These are phyloP conservation scores for Solanum infundibuliforme DNA, from an alignment of 257 asterid species.

Conservation along the genomic window DNA sequence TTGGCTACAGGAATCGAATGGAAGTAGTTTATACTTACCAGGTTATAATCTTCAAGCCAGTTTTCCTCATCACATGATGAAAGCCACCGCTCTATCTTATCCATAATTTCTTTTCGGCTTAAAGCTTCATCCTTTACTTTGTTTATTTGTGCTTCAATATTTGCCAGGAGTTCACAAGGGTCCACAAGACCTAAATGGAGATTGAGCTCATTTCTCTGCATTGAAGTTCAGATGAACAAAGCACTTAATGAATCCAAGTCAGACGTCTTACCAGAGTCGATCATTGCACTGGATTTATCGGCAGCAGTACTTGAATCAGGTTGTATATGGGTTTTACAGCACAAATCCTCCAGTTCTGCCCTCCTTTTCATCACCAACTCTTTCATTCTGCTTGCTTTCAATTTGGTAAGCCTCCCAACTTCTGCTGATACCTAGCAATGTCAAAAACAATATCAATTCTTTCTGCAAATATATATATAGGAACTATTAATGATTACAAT, in stretches of 20 bases:
- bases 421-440: conserved; percentile 50
- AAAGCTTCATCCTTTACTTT: conserved; percentile 68
- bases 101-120: conserved; percentile 77
- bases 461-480: not conserved
- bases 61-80: conserved; percentile 92
- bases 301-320: conserved; percentile 83
- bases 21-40: conserved; percentile 27
- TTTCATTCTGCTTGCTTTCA: conserved; percentile 89
- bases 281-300: conserved; percentile 82
- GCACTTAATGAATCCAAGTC: not conserved
- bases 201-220: not conserved
- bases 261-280: conserved; percentile 63
- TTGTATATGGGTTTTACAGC: conserved; percentile 59
- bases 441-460: not conserved
- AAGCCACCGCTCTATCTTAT: conserved; percentile 82
- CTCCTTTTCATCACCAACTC: conserved; percentile 82
- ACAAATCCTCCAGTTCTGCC: conserved; percentile 75
- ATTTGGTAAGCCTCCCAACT: conserved; percentile 75
- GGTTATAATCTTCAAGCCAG: conserved; percentile 86
- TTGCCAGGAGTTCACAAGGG: conserved; percentile 74
- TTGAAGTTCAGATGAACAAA: not conserved
- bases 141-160: conserved; percentile 72
- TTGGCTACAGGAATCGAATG: not conserved
- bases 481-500: not conserved
- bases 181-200: conserved; percentile 69